Conservation (phyloP, 1,139 yeast genomes). For the Protomyces macrosporus region DNA sequence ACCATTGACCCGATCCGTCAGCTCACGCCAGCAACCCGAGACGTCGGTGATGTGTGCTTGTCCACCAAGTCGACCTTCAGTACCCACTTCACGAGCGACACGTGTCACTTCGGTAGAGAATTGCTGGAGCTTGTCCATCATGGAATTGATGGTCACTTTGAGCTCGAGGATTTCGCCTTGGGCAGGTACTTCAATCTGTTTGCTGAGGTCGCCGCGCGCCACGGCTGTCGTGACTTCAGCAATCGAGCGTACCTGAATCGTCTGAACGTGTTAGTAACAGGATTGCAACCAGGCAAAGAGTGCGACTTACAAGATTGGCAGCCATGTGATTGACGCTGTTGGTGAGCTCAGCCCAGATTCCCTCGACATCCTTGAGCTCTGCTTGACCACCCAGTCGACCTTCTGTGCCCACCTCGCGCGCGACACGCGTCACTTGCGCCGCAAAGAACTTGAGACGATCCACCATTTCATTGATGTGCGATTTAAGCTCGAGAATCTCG, state of each 20-base stretch:
- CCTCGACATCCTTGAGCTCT: slow-evolving; percentile 73
- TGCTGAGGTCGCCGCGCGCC: slow-evolving; percentile 69
- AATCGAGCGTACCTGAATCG: slow-evolving; percentile 78
- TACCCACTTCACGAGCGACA: slow-evolving; percentile 86
- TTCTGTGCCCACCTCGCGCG: slow-evolving; percentile 74
- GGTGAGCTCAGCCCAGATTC: slow-evolving; percentile 79
- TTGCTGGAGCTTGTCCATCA: slow-evolving; percentile 83
- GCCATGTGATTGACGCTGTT: slow-evolving; percentile 88
- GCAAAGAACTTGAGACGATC: slow-evolving; percentile 80
- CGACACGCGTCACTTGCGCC: slow-evolving; percentile 74
- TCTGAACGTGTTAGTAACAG: slow-evolving; percentile 34
- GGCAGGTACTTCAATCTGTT: slow-evolving; percentile 75
- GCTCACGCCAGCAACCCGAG: slow-evolving; percentile 84
- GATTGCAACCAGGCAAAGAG: not conserved
- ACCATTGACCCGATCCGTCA: slow-evolving; percentile 83
- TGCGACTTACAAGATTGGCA: slow-evolving; percentile 47
- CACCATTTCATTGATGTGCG: slow-evolving; percentile 81
- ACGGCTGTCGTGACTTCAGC: slow-evolving; percentile 85
- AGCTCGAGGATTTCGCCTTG: slow-evolving; percentile 76
- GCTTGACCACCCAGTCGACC: slow-evolving; percentile 89
- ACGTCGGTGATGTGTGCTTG: slow-evolving; percentile 80
- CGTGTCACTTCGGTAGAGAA: slow-evolving; percentile 85
- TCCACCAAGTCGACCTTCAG: slow-evolving; percentile 79
- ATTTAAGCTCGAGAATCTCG: slow-evolving; percentile 64
- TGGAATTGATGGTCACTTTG: slow-evolving; percentile 73